Evolutionary conservation across 805 yeast species (phyloP), one percentile per base, ranked within the genome.

Genomic region (Hanseniaspora vineae): DNA sequence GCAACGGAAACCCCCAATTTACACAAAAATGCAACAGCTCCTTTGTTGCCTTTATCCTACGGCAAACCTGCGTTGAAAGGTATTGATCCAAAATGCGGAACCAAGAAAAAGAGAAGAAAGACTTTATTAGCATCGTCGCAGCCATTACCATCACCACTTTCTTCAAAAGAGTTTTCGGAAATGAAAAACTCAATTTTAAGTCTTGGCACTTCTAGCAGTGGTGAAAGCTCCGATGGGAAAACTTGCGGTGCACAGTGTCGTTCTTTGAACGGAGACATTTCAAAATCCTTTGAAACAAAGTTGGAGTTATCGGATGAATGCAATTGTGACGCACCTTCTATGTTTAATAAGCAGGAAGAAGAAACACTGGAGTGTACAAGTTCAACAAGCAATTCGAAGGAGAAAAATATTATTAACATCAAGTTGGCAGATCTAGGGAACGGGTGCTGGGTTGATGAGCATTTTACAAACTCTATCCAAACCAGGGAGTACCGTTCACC

Each of bases 341-440:
- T 23, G 6, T 23, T 23, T 23, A 23, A 23, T 23, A 8, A 23
- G 8, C 4, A 23, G 4, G 29, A 23, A 8, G 29, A 23, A 23
- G 29, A 23, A 4, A 23, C 29, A 23, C 4, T 23, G 8, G 29
- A 23, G 8, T 8, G 6, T 23, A 8, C 37, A 33, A 33, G 6
- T 33, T n/a, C 37, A 10, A n/a, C 3, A 10, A n/a, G 37, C 15
- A 33, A 10, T n/a, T 13, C 15, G 37, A n/a, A n/a, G 4, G 15
- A 14, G 10, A 18, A 37, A 45, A 82, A 82, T 52, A 59, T 80
- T 13, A 78, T 87, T 42, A 76, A 80, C 31, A 83, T 90, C 39
- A 90, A 90, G 62, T 81, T 92, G 52, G 97, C 96, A 2, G 98
- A 90, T 63, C 70, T 88, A 50, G 97, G 97, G 37, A 88, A 89